These are phyloP conservation scores for Salinomyces thailandicus DNA, from an alignment of 2,329 filamentous ascomycete species.

Conservation along the genomic window DNA sequence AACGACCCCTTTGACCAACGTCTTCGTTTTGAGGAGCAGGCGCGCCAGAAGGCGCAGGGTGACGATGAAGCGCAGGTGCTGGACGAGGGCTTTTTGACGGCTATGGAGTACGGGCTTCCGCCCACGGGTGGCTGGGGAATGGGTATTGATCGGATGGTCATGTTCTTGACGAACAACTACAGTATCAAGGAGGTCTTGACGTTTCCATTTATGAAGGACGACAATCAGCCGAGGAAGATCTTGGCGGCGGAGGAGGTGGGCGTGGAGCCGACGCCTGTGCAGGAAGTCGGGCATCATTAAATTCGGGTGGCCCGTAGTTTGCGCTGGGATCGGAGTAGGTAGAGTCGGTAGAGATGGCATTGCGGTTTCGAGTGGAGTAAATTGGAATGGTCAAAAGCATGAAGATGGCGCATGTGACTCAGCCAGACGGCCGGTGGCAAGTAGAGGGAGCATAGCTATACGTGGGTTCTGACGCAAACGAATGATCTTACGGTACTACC, in stretches of 20 bases:
- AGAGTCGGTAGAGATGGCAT: no score
- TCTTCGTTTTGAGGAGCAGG: slow-evolving; percentile 87
- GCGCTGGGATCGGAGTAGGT: no score
- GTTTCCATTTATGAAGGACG: slow-evolving; percentile 95
- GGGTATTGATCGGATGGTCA: slow-evolving; percentile 86
- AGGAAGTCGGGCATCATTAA: slow-evolving; percentile 30
- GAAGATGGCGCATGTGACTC: no score
- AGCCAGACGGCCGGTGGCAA: no score
- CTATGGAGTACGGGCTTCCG: slow-evolving; percentile 81
- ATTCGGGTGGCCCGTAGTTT: no score
- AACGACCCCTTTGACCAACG: slow-evolving; percentile 95
- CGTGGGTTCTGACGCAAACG: no score
- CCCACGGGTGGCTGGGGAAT: slow-evolving; percentile 88
- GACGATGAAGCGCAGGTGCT: slow-evolving; percentile 94
- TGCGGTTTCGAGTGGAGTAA: no score
- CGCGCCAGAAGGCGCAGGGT: slow-evolving; percentile 86
- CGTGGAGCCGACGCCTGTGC: slow-evolving; percentile 48
- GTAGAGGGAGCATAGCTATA: no score
- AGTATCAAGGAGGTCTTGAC: slow-evolving; percentile 91
- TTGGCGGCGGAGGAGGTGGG: slow-evolving; percentile 53
- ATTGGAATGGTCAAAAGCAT: no score
- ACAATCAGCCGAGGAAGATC: slow-evolving; percentile 39
- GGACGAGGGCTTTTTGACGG: slow-evolving; percentile 89
- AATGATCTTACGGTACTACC: no score
- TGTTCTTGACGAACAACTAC: slow-evolving; percentile 94